Evolutionary conservation across 1,284 basidiomycete species (phyloP).

Genomic region (Ganoderma multipileum): DNA sequence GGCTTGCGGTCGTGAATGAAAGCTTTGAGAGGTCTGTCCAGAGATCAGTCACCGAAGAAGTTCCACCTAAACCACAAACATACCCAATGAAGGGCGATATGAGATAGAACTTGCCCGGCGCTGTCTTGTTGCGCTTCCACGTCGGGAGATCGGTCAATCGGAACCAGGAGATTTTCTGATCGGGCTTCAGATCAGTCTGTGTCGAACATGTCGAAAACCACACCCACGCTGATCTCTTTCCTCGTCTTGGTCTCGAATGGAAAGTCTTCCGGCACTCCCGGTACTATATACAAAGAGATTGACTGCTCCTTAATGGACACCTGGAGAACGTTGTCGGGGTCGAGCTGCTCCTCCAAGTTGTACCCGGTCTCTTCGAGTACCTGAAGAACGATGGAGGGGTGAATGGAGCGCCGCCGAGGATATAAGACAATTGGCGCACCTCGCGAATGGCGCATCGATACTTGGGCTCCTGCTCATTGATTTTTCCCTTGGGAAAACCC

Average conservation of each 20-base stretch:
- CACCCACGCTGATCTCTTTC: slow-evolving; percentile 96
- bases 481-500: slow-evolving; percentile 99
- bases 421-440: slow-evolving; percentile 51
- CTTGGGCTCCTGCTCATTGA: slow-evolving; percentile 91
- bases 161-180: slow-evolving; percentile 97
- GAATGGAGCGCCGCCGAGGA: neutral
- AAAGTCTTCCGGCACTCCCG: slow-evolving; percentile 90
- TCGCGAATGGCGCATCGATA: slow-evolving; percentile 90
- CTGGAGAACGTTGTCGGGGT: slow-evolving; percentile 80
- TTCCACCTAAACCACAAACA: slow-evolving; percentile 37
- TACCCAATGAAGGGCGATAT: slow-evolving; percentile 95
- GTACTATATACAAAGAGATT: slow-evolving; percentile 92
- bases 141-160: slow-evolving; percentile 89
- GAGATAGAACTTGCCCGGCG: slow-evolving; percentile 90
- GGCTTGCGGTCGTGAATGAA: slow-evolving; percentile 56
- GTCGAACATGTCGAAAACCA: slow-evolving; percentile 7
- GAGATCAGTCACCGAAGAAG: neutral
- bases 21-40: slow-evolving; percentile 63
- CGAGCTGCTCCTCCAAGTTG: slow-evolving; percentile 77
- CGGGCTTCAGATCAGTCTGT: slow-evolving; percentile 19
- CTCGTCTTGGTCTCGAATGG: slow-evolving; percentile 93
- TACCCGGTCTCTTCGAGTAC: slow-evolving; percentile 96
- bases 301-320: slow-evolving; percentile 89
- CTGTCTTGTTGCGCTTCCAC: slow-evolving; percentile 84
- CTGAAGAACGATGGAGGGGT: slow-evolving; percentile 47